Evolutionary conservation across 345 rosid species (phyloP), one percentile per base, ranked within the genome.

Genomic region (Gossypium bickii): DNA sequence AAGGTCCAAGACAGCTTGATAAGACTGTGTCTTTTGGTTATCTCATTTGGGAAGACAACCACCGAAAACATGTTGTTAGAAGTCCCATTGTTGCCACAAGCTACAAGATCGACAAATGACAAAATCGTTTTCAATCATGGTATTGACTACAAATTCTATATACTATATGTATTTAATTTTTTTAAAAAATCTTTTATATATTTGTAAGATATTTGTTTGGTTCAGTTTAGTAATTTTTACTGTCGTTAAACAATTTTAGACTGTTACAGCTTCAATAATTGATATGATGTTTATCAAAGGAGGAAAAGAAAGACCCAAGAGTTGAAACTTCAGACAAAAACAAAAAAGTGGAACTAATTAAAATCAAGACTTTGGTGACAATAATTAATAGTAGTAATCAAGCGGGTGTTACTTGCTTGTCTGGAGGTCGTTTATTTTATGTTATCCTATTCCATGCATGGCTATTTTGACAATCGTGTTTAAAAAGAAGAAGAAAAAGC

Each of bases 11-110:
- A n/a, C 47, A 44, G 60, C 59, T 75, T 58, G 53, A 67, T 18
- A 65, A 69, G 12, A 10, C 6, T 1, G 78, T 77, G 13, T 70
- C 47, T 17, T 87, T 70, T 72, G 90, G 92, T 44, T 82, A 71
- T 62, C 75, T 90, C 11, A 74, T 11, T 9, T 90, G 94, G 92
- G 81, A 60, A 61, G 90, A 88, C n/a, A 47, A 9, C n/a, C 80
- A 48, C 27, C 78, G 80, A 10, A 80, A 77, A 68, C 70, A 88
- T 72, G 77, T 29, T 49, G 89, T 90, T 63, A 79, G 55, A 53
- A 90, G 94, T 78, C 89, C 92, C n/a, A 78, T 90, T 16, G 87
- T 80, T 13, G 82, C 78, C 17, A 77, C 85, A 17, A 74, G 62
- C 34, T 64, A 41, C 68, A 73, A 0, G 4, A 48, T 48, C 8